These are phyloP conservation scores for Otatea glauca DNA, from an alignment of 176 grass and related monocot species.

Conservation along the genomic window DNA sequence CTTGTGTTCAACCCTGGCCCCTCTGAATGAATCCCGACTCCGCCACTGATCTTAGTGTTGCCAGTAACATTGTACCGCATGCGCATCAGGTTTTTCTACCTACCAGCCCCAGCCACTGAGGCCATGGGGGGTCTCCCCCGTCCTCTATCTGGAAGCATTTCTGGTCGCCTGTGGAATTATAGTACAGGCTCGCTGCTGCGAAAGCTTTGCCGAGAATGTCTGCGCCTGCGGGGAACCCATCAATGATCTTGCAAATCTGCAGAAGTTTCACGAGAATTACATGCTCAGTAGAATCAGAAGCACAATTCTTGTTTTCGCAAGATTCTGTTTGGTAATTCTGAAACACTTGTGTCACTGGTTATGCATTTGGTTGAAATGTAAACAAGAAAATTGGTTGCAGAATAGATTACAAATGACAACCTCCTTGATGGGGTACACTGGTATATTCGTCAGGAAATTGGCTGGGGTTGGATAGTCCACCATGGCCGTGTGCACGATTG, in stretches of 20 bases:
- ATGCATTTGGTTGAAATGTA: slow-evolving; percentile 12
- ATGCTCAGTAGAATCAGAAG: neutral
- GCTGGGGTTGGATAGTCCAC: slow-evolving; percentile 79
- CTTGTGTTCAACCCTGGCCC: no score
- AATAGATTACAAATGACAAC: slow-evolving; percentile 35
- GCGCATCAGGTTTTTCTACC: no score
- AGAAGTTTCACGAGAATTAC: no score
- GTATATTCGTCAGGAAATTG: slow-evolving; percentile 75
- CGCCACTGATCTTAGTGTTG: neutral
- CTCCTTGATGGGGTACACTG: slow-evolving; percentile 85
- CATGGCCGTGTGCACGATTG: slow-evolving; percentile 82
- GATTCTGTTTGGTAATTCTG: neutral
- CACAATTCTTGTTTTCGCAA: neutral
- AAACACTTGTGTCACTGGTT: neutral
- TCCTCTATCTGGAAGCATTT: no score
- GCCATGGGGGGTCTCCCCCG: slow-evolving; percentile 81
- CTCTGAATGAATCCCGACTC: no score
- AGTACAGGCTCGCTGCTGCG: no score
- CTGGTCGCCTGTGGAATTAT: no score
- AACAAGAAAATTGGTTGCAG: neutral
- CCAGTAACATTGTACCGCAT: neutral
- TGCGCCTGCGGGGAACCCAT: no score
- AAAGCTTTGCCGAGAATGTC: no score
- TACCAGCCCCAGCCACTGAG: no score
- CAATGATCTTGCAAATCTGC: no score